Evolutionary conservation across 2,329 filamentous ascomycete species (phyloP), one percentile per base, ranked within the genome.

Genomic region (Chalaropsis thielavioides): DNA sequence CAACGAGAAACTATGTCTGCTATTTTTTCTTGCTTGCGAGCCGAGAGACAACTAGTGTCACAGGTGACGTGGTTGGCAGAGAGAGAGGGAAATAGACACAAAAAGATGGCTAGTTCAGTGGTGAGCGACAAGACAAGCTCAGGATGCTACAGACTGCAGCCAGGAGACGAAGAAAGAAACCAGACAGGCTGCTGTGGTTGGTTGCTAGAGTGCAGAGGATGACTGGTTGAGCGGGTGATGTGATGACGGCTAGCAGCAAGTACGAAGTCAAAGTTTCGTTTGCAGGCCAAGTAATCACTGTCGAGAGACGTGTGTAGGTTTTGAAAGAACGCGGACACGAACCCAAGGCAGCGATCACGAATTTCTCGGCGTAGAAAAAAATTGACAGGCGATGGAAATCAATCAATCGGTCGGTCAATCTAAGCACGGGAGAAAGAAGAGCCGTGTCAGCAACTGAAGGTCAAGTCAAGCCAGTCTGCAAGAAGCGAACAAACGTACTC

Each of bases 381-480:
- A 49, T 24, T 51, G 54, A 31, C 35, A 24, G 60, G 31, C 65
- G 62, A 67, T 59, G 35, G 46, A 67, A 67, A 44, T 64, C 24
- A 67, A 64, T 67, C 65, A 62, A 64, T 64, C 65, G 40, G 44
- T 64, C 65, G 40, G 44, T 67, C 62, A 67, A 67, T 41, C 62
- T 64, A 61, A 61, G 56, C 46, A 51, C 46, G 59, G 46, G 27
- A 67, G 59, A 64, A 59, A 58, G 27, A 40, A 35, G n/a, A 60
- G 61, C 60, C 66, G 66, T 64, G 66, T 67, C 63, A 67, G 63
- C 35, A 64, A 64, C 19, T 54, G 41, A 61, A 64, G 54, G 40
- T 59, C 64, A 40, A 54, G 40, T 59, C 64, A 40, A 54, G 61
- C 27, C 54, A 41, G 61, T 46, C 31, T 67, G 66, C 46, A 35